Conservation (phyloP, 768 basidiomycete genomes). For the Rhodosporidiobolus sp. region DNA sequence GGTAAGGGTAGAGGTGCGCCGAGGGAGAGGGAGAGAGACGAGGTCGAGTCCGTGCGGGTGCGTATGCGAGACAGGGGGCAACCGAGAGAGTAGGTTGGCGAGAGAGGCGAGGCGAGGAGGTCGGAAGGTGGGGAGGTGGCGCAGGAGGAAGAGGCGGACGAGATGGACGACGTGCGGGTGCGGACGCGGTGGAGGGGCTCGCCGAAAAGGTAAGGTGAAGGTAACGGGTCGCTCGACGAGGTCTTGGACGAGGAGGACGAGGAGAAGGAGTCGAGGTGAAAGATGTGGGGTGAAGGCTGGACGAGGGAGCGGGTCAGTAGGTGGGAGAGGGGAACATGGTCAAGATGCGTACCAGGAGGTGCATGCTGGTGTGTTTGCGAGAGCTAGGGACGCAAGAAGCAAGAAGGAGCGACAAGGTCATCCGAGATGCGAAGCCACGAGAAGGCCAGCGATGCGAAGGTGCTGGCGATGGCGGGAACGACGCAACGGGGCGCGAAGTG, state of each 20-base stretch:
- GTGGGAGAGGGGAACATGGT: no score
- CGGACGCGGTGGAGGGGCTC: background rate
- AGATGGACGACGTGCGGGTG: slow-evolving; percentile 6
- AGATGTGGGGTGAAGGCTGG: background rate
- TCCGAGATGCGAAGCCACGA: background rate
- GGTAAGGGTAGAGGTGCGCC: background rate
- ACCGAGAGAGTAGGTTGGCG: background rate
- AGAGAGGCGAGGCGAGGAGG: background rate
- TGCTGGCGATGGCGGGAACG: background rate
- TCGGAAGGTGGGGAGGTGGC: background rate
- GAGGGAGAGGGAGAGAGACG: background rate
- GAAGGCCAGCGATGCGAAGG: background rate
- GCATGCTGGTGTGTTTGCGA: no score
- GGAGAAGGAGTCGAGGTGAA: background rate
- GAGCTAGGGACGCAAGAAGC: no score
- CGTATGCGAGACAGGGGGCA: background rate
- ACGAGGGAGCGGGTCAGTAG: background rate
- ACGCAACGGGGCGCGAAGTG: background rate
- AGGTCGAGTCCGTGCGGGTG: background rate
- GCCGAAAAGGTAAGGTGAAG: background rate
- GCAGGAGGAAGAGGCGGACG: no score
- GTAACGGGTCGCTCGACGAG: background rate
- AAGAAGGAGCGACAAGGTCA: background rate
- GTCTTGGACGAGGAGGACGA: background rate
- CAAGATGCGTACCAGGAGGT: no score